Evolutionary conservation across 2,329 filamentous ascomycete genomes (phyloP).

Genomic region (Periconia digitata): DNA sequence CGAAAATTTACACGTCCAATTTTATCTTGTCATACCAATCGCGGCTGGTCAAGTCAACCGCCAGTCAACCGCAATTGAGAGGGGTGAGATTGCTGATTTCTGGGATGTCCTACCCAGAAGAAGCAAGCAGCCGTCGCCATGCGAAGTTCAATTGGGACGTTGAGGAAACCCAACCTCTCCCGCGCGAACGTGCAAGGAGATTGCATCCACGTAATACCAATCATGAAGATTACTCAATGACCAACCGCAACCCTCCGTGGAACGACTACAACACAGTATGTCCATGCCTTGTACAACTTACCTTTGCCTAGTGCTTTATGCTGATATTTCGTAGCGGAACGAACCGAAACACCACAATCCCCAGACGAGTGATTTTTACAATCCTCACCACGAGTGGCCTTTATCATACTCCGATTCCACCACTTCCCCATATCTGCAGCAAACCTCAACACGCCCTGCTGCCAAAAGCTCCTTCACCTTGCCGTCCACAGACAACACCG

Average conservation of each 20-base stretch:
- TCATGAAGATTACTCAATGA: neutral
- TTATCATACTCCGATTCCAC: neutral
- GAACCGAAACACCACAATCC: neutral
- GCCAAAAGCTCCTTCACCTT: neutral
- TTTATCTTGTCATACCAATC: too few relatives aligned
- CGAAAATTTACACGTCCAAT: too few relatives aligned
- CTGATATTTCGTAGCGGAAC: neutral
- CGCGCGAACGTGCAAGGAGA: neutral
- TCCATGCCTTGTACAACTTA: neutral
- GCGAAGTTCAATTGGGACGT: neutral
- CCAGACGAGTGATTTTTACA: neutral
- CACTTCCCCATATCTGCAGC: neutral
- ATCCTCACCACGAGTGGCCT: neutral
- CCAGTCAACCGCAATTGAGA: too few relatives aligned
- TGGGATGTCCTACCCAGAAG: neutral
- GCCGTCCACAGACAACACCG: too few relatives aligned
- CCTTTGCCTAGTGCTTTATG: neutral
- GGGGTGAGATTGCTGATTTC: too few relatives aligned
- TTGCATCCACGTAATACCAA: neutral
- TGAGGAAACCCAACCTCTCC: neutral
- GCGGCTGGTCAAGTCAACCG: too few relatives aligned
- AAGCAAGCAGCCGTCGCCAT: neutral
- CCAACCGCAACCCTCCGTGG: neutral
- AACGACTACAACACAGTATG: neutral
- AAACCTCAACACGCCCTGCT: neutral